Conservation (phyloP, 345 rosid species). For the Eucalyptus melliodora region DNA sequence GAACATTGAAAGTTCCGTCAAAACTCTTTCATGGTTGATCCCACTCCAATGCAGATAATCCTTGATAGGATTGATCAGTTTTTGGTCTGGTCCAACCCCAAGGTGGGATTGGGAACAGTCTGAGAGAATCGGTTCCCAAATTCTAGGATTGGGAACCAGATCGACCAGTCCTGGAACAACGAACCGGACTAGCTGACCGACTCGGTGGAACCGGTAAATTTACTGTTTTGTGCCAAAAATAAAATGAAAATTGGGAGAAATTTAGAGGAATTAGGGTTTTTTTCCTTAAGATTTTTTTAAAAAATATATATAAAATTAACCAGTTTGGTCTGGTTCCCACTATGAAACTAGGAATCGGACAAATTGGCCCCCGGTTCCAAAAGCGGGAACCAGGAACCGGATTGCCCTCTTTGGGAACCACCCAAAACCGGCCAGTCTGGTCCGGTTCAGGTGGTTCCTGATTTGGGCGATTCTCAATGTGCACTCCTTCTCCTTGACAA, state of each 20-base stretch:
- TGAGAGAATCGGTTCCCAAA: accelerated
- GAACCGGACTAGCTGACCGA: accelerated
- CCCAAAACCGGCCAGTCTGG: accelerated
- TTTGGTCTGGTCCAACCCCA: accelerated
- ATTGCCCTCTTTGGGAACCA: accelerated
- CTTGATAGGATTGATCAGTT: accelerated
- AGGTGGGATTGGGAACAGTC: accelerated
- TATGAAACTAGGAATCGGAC: accelerated
- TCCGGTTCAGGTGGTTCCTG: accelerated
- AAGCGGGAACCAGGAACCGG: accelerated
- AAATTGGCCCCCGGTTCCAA: accelerated
- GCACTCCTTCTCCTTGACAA: accelerated
- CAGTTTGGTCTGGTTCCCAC: accelerated
- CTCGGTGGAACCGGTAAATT: accelerated
- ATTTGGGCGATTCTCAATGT: accelerated
- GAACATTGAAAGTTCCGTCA: not conserved
- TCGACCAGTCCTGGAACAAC: accelerated
- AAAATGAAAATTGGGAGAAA: too few species aligned
- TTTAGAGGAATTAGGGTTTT: accelerated
- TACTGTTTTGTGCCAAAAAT: too few species aligned
- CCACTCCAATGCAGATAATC: not conserved
- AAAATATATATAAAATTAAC: too few species aligned
- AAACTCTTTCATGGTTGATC: not conserved
- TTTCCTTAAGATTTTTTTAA: too few species aligned
- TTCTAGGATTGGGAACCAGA: accelerated